phyloP scores from a whole-genome alignment of 164 flowering plant species.

The Stephania yunnanensis region DNA sequence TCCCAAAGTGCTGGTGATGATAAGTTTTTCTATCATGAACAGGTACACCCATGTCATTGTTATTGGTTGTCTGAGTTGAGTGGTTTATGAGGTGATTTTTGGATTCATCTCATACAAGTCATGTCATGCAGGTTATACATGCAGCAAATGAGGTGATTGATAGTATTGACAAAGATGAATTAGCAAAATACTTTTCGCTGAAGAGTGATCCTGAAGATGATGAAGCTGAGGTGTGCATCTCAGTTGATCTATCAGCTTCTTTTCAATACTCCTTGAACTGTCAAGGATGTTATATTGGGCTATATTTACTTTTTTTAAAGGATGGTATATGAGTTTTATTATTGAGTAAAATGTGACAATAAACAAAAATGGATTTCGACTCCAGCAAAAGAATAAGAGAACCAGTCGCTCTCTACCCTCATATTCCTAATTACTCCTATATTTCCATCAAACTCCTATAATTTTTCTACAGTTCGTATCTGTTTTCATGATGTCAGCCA shows the following conservation, averaged over 20 bases:
- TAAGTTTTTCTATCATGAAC: conserved; percentile 49
- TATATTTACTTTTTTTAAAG: background rate
- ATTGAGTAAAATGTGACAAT: no score
- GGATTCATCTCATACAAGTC: conserved; percentile 3
- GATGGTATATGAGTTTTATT: no score
- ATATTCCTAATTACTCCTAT: no score
- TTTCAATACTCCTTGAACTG: background rate
- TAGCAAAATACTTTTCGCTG: conserved; percentile 57
- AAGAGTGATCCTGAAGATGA: conserved; percentile 87
- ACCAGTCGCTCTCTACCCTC: no score
- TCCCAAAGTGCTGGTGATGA: conserved; percentile 45
- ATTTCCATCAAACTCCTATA: no score
- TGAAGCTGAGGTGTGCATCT: conserved; percentile 60
- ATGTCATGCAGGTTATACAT: conserved; percentile 50
- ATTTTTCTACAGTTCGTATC: no score
- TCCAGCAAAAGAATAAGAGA: no score
- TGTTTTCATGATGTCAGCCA: no score
- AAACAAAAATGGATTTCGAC: no score
- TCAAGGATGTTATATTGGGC: background rate
- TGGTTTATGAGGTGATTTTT: background rate
- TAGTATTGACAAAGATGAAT: conserved; percentile 77
- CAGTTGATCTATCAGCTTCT: background rate
- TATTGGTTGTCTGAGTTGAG: background rate
- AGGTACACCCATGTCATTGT: conserved; percentile 33
- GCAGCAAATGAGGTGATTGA: conserved; percentile 87